phyloP scores from a whole-genome alignment of 495 filamentous ascomycete genomes.

The Lepraria neglecta region DNA sequence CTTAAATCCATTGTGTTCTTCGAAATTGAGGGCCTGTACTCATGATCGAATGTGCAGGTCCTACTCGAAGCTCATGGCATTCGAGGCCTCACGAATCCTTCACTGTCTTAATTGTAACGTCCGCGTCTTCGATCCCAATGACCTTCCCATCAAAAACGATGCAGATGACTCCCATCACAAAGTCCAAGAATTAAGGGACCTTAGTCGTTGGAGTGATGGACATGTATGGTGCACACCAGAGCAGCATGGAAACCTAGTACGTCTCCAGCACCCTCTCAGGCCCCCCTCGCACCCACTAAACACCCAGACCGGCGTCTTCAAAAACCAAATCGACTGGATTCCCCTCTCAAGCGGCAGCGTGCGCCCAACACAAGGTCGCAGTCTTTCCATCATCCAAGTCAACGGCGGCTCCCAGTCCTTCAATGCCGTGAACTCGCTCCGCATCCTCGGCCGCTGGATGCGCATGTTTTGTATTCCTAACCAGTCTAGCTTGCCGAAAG shows the following conservation, averaged over 20 bases:
- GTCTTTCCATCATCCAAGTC: constrained; percentile 59
- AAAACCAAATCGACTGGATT: constrained; percentile 74
- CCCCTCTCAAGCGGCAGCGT: constrained; percentile 57
- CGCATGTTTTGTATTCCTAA: constrained; percentile 71
- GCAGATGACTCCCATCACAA: constrained; percentile 51
- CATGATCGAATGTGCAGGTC: not conserved
- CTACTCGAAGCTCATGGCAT: not conserved
- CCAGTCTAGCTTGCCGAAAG: constrained; percentile 58
- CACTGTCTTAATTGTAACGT: not conserved
- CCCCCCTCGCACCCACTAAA: not conserved
- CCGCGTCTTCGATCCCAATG: not conserved
- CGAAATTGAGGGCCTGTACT: too few species aligned
- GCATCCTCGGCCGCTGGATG: constrained; percentile 70
- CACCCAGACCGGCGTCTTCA: constrained; percentile 58
- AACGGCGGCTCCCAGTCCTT: constrained; percentile 65
- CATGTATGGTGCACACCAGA: constrained; percentile 66
- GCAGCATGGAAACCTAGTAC: constrained; percentile 63
- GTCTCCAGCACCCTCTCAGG: constrained; percentile 17
- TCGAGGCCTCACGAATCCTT: not conserved
- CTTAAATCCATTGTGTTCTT: not conserved
- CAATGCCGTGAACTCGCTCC: constrained; percentile 66
- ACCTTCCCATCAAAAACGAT: not conserved
- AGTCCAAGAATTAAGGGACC: constrained; percentile 58
- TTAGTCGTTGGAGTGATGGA: constrained; percentile 62
- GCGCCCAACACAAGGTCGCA: constrained; percentile 63